Evolutionary conservation across 2,329 filamentous ascomycete species (phyloP).

Genomic region (Xylariaceae sp.): DNA sequence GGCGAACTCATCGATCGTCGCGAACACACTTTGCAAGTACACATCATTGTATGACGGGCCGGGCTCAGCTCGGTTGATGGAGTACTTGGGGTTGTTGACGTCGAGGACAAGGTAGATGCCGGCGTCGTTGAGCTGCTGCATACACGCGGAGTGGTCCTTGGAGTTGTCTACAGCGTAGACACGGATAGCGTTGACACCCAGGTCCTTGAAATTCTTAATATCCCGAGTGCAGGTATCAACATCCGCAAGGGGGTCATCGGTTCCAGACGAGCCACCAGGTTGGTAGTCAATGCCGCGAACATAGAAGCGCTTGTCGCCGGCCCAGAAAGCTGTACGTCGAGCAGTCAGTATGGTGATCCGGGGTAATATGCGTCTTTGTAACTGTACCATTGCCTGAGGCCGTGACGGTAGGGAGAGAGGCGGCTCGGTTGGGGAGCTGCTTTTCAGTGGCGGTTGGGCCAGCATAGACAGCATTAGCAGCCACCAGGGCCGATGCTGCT

Average conservation of each 20-base stretch:
- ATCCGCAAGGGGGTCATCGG: conserved; percentile 72
- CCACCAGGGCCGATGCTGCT: conserved; percentile 46
- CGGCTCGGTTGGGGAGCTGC: conserved; percentile 46
- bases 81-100: conserved; percentile 85
- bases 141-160: conserved; percentile 74
- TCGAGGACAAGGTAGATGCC: conserved; percentile 91
- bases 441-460: conserved; percentile 47
- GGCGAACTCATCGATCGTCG: conserved; percentile 78
- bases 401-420: conserved; percentile 45
- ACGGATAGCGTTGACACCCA: conserved; percentile 86
- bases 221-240: conserved; percentile 67
- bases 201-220: conserved; percentile 72
- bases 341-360: conserved; percentile 16
- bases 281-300: conserved; percentile 58
- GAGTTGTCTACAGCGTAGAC: conserved; percentile 92
- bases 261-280: conserved; percentile 52
- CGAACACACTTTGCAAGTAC: conserved; percentile 80
- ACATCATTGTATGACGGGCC: conserved; percentile 74
- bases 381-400: conserved; percentile 53
- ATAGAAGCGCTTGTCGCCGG: conserved; percentile 50
- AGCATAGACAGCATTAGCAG: conserved; percentile 41
- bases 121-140: conserved; percentile 71
- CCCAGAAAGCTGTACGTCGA: conserved; percentile 47
- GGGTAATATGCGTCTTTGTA: too few relatives aligned
- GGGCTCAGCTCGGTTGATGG: conserved; percentile 73